Percentiles rank a stretch among this genome's conserved stretches.
Evolutionary conservation across 495 filamentous ascomycete species (phyloP).

Genomic region (Entonaema liquescens): DNA sequence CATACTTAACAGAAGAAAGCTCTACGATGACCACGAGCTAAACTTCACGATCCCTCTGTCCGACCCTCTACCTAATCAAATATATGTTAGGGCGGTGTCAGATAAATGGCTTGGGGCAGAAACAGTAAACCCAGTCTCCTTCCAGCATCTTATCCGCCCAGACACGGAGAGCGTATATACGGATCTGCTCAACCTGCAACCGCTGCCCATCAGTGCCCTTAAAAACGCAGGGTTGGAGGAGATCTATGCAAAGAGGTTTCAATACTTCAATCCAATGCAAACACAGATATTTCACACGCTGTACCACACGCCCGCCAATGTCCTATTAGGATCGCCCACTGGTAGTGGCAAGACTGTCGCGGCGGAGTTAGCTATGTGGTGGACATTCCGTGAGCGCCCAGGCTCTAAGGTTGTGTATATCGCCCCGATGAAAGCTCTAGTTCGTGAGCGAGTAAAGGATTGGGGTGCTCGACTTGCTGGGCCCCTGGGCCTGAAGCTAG

Average conservation of each 20-base stretch:
- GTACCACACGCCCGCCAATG: slow-evolving; percentile 90
- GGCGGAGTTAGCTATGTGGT: slow-evolving; percentile 99
- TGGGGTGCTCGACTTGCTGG: slow-evolving; percentile 86
- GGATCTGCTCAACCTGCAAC: slow-evolving; percentile 89
- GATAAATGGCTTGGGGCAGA: slow-evolving; percentile 98
- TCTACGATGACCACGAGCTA: slow-evolving; percentile 93
- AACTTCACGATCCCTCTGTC: slow-evolving; percentile 97
- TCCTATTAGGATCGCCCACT: slow-evolving; percentile 95
- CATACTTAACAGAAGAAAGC: slow-evolving; percentile 85
- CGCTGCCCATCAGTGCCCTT: slow-evolving; percentile 85
- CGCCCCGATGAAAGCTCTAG: slow-evolving; percentile 98
- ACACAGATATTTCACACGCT: slow-evolving; percentile 97
- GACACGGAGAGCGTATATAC: slow-evolving; percentile 98
- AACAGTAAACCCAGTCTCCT: slow-evolving; percentile 91
- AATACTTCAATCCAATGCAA: slow-evolving; percentile 99
- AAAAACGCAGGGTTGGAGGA: slow-evolving; percentile 89
- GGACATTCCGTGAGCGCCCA: slow-evolving; percentile 95
- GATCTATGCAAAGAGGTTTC: slow-evolving; percentile 86
- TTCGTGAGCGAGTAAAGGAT: slow-evolving; percentile 95
- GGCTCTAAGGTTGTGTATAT: slow-evolving; percentile 99
- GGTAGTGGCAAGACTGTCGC: slow-evolving; percentile 98
- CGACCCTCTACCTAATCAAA: slow-evolving; percentile 91
- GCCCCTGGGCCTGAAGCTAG: slow-evolving; percentile 87
- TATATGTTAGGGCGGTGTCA: slow-evolving; percentile 92
- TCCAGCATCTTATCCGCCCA: slow-evolving; percentile 96